Evolutionary conservation across 768 basidiomycete genomes (phyloP).

Genomic region (Boletus sensibilis): DNA sequence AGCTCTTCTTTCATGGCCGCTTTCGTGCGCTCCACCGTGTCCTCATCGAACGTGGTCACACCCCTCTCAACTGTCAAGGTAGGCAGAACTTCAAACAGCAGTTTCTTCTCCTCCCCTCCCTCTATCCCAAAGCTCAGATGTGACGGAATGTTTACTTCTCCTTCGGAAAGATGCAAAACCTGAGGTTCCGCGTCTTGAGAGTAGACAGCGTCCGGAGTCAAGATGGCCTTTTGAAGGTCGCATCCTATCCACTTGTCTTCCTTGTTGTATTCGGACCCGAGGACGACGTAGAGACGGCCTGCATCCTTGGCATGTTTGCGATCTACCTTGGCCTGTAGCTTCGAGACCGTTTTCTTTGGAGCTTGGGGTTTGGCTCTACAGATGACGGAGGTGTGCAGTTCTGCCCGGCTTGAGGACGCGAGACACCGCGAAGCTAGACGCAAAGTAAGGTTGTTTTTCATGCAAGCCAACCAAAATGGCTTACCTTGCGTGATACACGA

Average conservation of each 20-base stretch:
- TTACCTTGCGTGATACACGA: constrained; percentile 22
- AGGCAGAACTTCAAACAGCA: constrained; percentile 71
- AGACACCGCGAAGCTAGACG: constrained; percentile 37
- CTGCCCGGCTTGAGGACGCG: constrained; percentile 41
- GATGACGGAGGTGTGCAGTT: constrained; percentile 51
- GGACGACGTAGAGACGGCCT: constrained; percentile 61
- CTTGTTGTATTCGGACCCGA: constrained; percentile 67
- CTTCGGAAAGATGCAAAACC: constrained; percentile 34
- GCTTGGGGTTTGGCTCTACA: constrained; percentile 37
- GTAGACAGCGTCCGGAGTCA: constrained; percentile 51
- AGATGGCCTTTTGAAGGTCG: constrained; percentile 62
- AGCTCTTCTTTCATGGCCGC: constrained; percentile 37
- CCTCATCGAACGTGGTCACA: constrained; percentile 18
- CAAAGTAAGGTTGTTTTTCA: background rate
- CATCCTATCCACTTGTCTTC: constrained; percentile 66
- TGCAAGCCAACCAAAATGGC: background rate
- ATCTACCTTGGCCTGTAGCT: constrained; percentile 46
- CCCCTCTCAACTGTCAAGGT: constrained; percentile 41
- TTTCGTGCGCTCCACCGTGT: constrained; percentile 21
- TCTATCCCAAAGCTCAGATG: constrained; percentile 68
- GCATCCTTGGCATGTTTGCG: constrained; percentile 36
- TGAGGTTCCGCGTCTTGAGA: constrained; percentile 20
- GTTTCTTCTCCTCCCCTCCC: constrained; percentile 45
- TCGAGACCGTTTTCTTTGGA: constrained; percentile 43
- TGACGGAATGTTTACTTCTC: constrained; percentile 47